phyloP scores from a whole-genome alignment of 345 rosid species.

The Eutrema japonicum region DNA sequence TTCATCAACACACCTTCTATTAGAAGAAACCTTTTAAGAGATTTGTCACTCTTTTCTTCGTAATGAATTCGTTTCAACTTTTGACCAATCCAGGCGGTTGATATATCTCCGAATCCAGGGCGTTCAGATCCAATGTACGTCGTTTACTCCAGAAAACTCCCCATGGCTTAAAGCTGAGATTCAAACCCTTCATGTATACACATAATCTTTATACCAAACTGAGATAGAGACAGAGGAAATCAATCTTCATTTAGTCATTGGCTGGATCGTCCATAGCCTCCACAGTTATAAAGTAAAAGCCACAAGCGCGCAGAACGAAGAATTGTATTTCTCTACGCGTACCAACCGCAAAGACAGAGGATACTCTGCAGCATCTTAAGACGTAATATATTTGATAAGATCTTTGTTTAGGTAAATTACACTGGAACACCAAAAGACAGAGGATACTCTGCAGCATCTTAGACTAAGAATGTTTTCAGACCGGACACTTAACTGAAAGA shows the following conservation, averaged over 20 bases:
- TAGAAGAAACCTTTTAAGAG: background rate
- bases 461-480: too few relatives aligned
- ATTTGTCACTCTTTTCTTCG: background rate
- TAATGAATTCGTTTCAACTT: constrained; percentile 19
- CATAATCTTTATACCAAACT: background rate
- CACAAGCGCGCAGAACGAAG: too few relatives aligned
- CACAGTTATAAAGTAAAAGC: too few relatives aligned
- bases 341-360: too few relatives aligned
- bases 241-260: background rate
- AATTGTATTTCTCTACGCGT: too few relatives aligned
- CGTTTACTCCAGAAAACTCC: constrained; percentile 74
- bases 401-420: too few relatives aligned
- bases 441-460: too few relatives aligned
- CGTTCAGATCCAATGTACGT: constrained; percentile 84
- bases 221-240: background rate
- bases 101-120: constrained; percentile 90
- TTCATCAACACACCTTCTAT: constrained; percentile 11
- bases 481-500: background rate
- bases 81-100: constrained; percentile 67
- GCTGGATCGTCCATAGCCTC: too few relatives aligned
- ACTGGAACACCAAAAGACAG: too few relatives aligned
- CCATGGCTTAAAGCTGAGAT: constrained; percentile 43
- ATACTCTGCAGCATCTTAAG: too few relatives aligned
- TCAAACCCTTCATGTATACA: constrained; percentile 1
- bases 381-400: too few relatives aligned